Evolutionary conservation across 257 asterid genomes (phyloP), one percentile per base, ranked within the genome.

Genomic region (Anisodus acutangulus): DNA sequence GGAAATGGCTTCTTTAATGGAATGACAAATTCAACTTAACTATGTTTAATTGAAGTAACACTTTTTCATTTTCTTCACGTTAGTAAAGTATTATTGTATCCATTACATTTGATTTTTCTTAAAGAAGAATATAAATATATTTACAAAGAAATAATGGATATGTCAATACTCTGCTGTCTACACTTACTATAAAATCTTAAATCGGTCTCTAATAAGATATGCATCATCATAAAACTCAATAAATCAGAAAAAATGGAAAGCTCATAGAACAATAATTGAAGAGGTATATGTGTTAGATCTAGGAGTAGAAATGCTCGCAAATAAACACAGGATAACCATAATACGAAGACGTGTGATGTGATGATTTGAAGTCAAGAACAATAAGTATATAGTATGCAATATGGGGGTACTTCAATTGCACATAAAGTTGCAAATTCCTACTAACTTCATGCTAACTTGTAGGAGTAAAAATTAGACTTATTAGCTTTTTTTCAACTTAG

Each of bases 391-490:
- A 16, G 13, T 6, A 72, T 47, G 16, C 59, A 72, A 62, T 63
- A 35, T 35, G 37, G 78, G 53, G 67, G 70, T 16, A 10, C 83
- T 71, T 85, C 58, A 51, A 60, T 19, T 81, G 17, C 49, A 82
- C 85, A 51, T 66, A 81, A 85, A 85, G 87, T 70, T 70, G 60
- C 45, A 22, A 47, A 74, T 49, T 49, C 45, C 81, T 49, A 76
- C 63, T 12, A 76, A 51, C 26, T 76, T 76, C 51, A 51, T 76
- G 81, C 81, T 76, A 76, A 76, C 63, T 76, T 76, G 81, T 26
- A 51, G 63, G 81, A 51, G n/a, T 12, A 22, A 16, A 11, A 54
- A 54, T 47, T 57, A 59, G 31, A 69, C 26, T 69, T 81, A 31
- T 59, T 64, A 69, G 5, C 69, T n/a, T 4, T 39, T 68, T 43